A percentile compares a stretch with the other conserved stretches of the same genome.
Conservation (phyloP, 2,329 filamentous ascomycete species). For the Westerdykella sp. region DNA sequence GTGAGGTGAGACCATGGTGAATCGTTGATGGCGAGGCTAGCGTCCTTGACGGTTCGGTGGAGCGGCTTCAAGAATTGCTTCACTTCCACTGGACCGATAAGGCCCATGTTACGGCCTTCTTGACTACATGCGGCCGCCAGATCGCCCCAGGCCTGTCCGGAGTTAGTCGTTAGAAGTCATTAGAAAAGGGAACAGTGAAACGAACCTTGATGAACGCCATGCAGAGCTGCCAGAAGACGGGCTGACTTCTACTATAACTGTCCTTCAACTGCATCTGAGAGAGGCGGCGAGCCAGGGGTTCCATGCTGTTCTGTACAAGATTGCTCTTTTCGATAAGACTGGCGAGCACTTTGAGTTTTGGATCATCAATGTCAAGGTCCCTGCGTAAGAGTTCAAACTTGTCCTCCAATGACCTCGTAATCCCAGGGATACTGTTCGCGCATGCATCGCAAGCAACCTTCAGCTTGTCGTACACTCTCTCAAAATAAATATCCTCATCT, state of each 20-base stretch:
- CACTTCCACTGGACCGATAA: slow-evolving; percentile 56
- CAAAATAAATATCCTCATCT: slow-evolving; percentile 76
- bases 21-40: slow-evolving; percentile 62
- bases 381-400: slow-evolving; percentile 25
- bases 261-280: slow-evolving; percentile 80
- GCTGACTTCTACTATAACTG: slow-evolving; percentile 61
- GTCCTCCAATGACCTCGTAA: slow-evolving; percentile 22
- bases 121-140: slow-evolving; percentile 45
- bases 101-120: slow-evolving; percentile 39
- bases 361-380: slow-evolving; percentile 31
- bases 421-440: slow-evolving; percentile 60
- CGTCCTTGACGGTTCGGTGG: slow-evolving; percentile 77
- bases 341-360: slow-evolving; percentile 38
- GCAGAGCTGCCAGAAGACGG: slow-evolving; percentile 63
- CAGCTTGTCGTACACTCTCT: slow-evolving; percentile 72
- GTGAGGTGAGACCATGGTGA: slow-evolving; percentile 58
- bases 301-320: slow-evolving; percentile 64
- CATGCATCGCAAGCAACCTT: slow-evolving; percentile 68
- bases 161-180: slow-evolving; percentile 26
- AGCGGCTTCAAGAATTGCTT: slow-evolving; percentile 70
- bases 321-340: slow-evolving; percentile 66
- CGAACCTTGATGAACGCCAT: slow-evolving; percentile 60
- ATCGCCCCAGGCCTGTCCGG: slow-evolving; percentile 56
- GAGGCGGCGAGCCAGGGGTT: slow-evolving; percentile 65
- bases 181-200: slow-evolving; percentile 12